Conservation (phyloP, 1,284 basidiomycete species). For the Exobasidium rhododendri region DNA sequence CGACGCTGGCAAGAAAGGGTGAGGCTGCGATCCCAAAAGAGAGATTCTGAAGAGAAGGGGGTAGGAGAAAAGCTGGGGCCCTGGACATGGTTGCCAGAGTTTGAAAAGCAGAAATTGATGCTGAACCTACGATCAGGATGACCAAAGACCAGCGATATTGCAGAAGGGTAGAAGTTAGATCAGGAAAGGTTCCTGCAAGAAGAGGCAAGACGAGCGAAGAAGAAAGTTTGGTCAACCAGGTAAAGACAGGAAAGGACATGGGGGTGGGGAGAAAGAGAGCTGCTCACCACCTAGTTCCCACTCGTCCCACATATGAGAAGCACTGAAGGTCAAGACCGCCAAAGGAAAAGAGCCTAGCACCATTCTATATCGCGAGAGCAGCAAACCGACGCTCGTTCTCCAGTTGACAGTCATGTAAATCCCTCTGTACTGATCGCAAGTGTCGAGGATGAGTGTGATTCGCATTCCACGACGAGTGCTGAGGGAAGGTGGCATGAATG, state of each 20-base stretch:
- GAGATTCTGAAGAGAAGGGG: slow-evolving; percentile 17
- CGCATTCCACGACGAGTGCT: slow-evolving; percentile 17
- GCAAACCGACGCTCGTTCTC: slow-evolving; percentile 36
- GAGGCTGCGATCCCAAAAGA: slow-evolving; percentile 20
- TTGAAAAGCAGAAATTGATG: not conserved
- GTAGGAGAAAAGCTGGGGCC: not conserved
- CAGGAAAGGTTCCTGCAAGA: not conserved
- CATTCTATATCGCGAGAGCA: slow-evolving; percentile 44
- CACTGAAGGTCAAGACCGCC: slow-evolving; percentile 22
- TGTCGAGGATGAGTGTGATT: slow-evolving; percentile 41
- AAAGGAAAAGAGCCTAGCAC: slow-evolving; percentile 37
- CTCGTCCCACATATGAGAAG: slow-evolving; percentile 4
- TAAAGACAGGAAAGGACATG: not conserved
- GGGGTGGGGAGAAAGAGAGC: not conserved
- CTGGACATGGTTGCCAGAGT: not conserved
- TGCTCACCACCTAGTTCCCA: slow-evolving; percentile 12
- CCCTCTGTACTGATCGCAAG: slow-evolving; percentile 25
- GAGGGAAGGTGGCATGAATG: slow-evolving; percentile 40
- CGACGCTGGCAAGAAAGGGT: slow-evolving; percentile 8
- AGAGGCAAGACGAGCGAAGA: no score
- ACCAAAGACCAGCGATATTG: not conserved
- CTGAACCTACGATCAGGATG: not conserved
- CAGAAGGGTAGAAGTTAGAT: not conserved
- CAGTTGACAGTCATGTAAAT: slow-evolving; percentile 37
- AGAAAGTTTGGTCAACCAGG: no score